These are phyloP conservation scores for Heritiera fomes DNA, from an alignment of 345 rosid genomes.

Conservation along the genomic window DNA sequence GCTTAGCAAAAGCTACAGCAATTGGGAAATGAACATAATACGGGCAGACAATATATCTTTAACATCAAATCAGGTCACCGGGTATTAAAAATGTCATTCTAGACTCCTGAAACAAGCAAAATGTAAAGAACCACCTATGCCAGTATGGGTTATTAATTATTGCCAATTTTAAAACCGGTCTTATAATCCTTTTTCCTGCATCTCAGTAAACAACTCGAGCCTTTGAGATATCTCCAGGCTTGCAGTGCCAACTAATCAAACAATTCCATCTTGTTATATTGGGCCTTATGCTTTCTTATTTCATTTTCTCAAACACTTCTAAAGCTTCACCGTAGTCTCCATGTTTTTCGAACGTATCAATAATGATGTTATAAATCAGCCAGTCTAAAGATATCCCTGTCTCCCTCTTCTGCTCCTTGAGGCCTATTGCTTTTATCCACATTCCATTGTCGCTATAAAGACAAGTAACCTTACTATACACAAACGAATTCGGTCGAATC, in stretches of 20 bases:
- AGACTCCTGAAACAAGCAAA: background rate
- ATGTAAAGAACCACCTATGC: background rate
- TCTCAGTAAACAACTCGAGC: conserved; percentile 52
- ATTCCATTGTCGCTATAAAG: conserved; percentile 72
- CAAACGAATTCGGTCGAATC: conserved; percentile 43
- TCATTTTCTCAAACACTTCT: conserved; percentile 48
- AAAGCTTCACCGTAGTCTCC: conserved; percentile 59
- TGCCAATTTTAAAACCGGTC: background rate
- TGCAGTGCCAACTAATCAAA: conserved; percentile 62
- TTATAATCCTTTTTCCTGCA: conserved; percentile 54
- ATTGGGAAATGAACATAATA: background rate
- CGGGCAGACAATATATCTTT: background rate
- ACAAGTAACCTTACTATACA: conserved; percentile 52
- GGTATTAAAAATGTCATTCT: background rate
- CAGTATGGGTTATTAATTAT: background rate
- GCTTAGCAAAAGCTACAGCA: background rate
- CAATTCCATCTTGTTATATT: conserved; percentile 64
- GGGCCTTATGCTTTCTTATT: conserved; percentile 45
- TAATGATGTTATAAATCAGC: conserved; percentile 47
- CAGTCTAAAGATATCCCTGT: conserved; percentile 47
- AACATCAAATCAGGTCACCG: conserved; percentile 8
- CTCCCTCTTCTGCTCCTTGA: conserved; percentile 53
- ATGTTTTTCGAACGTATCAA: conserved; percentile 61
- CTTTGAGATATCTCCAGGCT: conserved; percentile 42
- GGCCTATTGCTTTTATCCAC: conserved; percentile 72